A percentile compares a stretch with the other conserved stretches of the same genome.
phyloP scores from a whole-genome alignment of 163 green algal genomes.

The Coccomyxa subellipsoidea region DNA sequence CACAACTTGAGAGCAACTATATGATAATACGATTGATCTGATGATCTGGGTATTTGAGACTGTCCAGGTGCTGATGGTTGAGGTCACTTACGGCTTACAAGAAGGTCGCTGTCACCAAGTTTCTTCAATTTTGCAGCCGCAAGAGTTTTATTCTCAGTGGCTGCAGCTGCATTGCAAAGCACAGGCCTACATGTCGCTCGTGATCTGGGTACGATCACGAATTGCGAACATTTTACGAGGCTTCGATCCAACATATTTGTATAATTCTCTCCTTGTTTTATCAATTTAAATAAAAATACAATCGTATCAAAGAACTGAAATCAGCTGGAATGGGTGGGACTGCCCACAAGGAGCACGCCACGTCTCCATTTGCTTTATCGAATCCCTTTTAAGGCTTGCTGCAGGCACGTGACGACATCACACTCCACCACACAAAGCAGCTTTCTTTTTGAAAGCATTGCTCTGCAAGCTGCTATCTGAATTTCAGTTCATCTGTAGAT shows the following conservation, averaged over 20 bases:
- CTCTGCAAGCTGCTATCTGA: background rate
- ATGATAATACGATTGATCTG: background rate
- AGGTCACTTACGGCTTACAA: background rate
- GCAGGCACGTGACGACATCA: background rate
- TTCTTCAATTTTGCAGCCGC: background rate
- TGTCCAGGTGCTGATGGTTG: background rate
- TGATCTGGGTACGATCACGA: background rate
- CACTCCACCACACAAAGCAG: too few species aligned
- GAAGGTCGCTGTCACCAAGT: slow-evolving; percentile 13
- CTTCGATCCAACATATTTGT: background rate
- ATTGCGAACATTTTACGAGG: background rate
- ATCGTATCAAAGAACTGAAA: background rate
- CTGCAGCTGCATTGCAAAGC: background rate
- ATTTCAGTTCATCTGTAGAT: background rate
- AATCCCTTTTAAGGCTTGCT: too few species aligned
- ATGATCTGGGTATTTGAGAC: background rate
- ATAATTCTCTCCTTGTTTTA: background rate
- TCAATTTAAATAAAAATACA: background rate
- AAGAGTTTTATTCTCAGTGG: background rate
- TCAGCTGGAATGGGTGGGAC: too few species aligned
- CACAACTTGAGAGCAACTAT: background rate
- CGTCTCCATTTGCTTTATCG: too few species aligned
- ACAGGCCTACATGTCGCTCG: background rate
- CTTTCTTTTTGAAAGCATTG: too few species aligned
- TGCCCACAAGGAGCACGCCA: too few species aligned